Conservation (phyloP, 108 stramenopile genomes). For the Nitzschia sp. region DNA sequence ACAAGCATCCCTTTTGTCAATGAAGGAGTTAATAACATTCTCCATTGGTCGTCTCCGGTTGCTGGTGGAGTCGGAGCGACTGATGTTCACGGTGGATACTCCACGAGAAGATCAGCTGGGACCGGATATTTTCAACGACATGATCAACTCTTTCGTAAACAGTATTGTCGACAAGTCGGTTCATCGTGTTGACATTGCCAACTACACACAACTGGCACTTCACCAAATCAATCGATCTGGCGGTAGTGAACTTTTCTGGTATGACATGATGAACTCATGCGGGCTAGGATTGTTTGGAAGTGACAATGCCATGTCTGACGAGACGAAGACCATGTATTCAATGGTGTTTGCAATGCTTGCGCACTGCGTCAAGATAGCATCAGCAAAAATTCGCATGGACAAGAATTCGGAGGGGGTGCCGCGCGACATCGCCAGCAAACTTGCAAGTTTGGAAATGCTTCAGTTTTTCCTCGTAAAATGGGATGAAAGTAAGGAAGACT, state of each 20-base stretch:
- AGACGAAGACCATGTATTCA: slow-evolving; percentile 45
- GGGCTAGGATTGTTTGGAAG: slow-evolving; percentile 68
- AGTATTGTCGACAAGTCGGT: slow-evolving; percentile 56
- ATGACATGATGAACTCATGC: slow-evolving; percentile 83
- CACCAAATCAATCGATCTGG: slow-evolving; percentile 83
- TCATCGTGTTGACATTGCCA: slow-evolving; percentile 62
- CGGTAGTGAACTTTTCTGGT: slow-evolving; percentile 87
- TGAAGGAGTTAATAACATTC: slow-evolving; percentile 64
- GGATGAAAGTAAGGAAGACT: slow-evolving; percentile 19
- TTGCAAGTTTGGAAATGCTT: slow-evolving; percentile 75
- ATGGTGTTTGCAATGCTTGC: slow-evolving; percentile 70
- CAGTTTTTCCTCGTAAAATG: slow-evolving; percentile 61
- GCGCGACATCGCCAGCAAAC: slow-evolving; percentile 77
- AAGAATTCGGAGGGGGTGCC: slow-evolving; percentile 50
- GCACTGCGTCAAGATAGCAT: slow-evolving; percentile 70
- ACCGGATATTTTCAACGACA: slow-evolving; percentile 8
- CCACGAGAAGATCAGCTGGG: neutral
- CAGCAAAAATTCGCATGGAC: slow-evolving; percentile 58
- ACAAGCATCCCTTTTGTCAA: slow-evolving; percentile 66
- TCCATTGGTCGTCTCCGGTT: slow-evolving; percentile 36
- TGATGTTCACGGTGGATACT: neutral
- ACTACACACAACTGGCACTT: slow-evolving; percentile 75
- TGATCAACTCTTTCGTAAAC: slow-evolving; percentile 35
- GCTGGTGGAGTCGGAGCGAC: slow-evolving; percentile 29
- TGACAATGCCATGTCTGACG: slow-evolving; percentile 29